Percentiles rank a stretch among this genome's conserved stretches.
Conservation (phyloP, 2,329 filamentous ascomycete species). For the Colletotrichum karsti region DNA sequence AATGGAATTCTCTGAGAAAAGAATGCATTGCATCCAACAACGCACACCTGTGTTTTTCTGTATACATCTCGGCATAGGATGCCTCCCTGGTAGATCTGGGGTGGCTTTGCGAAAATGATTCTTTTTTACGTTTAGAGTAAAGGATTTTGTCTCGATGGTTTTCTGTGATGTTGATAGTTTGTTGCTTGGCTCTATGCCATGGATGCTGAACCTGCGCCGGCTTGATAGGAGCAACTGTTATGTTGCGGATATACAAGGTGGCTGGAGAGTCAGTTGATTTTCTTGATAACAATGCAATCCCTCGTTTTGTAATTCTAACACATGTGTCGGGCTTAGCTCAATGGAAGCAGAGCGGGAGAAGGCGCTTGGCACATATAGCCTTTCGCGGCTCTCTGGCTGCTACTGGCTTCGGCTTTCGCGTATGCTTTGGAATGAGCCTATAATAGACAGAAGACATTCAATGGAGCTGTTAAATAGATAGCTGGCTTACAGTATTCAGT, state of each 20-base stretch:
- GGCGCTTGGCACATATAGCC: neutral
- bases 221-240: neutral
- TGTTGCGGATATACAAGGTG: neutral
- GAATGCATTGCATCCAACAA: no score
- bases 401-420: rapidly evolving
- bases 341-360: neutral
- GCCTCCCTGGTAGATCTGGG: no score
- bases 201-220: neutral
- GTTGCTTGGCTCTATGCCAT: neutral
- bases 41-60: no score
- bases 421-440: neutral
- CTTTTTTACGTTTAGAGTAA: no score
- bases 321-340: neutral
- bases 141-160: no score
- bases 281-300: neutral
- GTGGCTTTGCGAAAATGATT: no score
- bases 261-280: neutral
- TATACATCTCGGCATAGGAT: no score
- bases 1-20: no score
- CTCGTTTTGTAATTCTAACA: neutral
- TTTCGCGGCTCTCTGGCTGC: neutral
- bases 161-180: neutral
- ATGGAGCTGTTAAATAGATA: neutral
- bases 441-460: neutral
- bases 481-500: neutral